phyloP scores from a whole-genome alignment of 805 yeast species.

The Schwanniomyces vanrijiae region DNA sequence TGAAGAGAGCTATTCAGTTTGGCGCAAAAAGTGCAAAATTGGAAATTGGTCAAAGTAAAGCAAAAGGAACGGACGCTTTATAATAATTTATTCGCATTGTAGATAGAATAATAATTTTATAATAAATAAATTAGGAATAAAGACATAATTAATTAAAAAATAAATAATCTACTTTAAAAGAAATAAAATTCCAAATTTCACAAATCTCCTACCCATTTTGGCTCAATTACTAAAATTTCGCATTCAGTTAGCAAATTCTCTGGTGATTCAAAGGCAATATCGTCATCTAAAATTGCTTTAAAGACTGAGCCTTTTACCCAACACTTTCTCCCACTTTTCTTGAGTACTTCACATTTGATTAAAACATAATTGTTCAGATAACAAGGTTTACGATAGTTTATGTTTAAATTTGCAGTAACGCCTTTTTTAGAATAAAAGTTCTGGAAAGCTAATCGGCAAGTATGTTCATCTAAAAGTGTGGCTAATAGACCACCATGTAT shows the following conservation, averaged over 20 bases:
- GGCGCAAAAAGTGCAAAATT: slow-evolving; percentile 95
- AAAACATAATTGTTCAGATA: slow-evolving; percentile 29
- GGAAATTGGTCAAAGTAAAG: slow-evolving; percentile 74
- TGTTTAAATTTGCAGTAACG: slow-evolving; percentile 45
- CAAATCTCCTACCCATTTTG: slow-evolving; percentile 37
- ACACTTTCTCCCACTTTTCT: slow-evolving; percentile 39
- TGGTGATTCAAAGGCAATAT: slow-evolving; percentile 16
- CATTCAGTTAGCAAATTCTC: slow-evolving; percentile 32
- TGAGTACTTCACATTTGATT: slow-evolving; percentile 31
- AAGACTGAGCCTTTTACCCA: slow-evolving; percentile 37
- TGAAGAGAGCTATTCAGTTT: slow-evolving; percentile 93
- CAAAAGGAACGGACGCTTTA: slow-evolving; percentile 67
- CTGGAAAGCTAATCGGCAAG: slow-evolving; percentile 43
- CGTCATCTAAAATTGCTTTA: slow-evolving; percentile 18
- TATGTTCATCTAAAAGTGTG: slow-evolving; percentile 41
- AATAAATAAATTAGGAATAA: not conserved
- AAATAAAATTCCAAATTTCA: slow-evolving; percentile 2
- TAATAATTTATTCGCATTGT: not conserved
- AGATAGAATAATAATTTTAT: not conserved
- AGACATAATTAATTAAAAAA: not conserved
- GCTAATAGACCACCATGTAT: slow-evolving; percentile 47
- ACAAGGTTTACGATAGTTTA: slow-evolving; percentile 39
- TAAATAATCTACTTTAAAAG: not conserved
- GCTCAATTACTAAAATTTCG: slow-evolving; percentile 43
- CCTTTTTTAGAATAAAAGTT: slow-evolving; percentile 39